Evolutionary conservation across 2,329 filamentous ascomycete species (phyloP).

Genomic region (Tricladium varicosporioides): DNA sequence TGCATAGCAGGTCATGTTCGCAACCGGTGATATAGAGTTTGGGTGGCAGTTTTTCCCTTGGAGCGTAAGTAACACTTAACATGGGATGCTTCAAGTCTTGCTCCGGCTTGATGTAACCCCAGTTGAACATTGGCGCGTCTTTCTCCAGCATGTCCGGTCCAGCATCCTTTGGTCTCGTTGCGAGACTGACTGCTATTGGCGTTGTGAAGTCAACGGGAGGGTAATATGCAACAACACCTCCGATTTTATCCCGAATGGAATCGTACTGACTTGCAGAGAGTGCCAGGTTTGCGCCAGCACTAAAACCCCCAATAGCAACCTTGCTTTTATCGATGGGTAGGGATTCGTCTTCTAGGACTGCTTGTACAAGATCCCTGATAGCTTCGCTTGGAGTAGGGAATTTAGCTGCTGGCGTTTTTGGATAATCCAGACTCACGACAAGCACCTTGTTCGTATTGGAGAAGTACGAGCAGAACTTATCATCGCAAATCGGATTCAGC

Average conservation of each 20-base stretch:
- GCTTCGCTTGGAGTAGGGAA: slow-evolving; percentile 48
- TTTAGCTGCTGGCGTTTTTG: slow-evolving; percentile 43
- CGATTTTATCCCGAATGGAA: slow-evolving; percentile 29
- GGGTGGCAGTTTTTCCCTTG: slow-evolving; percentile 20
- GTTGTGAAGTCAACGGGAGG: slow-evolving; percentile 42
- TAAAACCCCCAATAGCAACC: slow-evolving; percentile 48
- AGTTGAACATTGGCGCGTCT: slow-evolving; percentile 17
- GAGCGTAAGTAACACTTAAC: slow-evolving; percentile 22
- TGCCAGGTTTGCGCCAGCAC: slow-evolving; percentile 49
- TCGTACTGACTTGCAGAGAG: slow-evolving; percentile 43
- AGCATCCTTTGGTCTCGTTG: slow-evolving; percentile 15
- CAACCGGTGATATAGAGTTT: slow-evolving; percentile 26
- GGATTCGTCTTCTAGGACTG: slow-evolving; percentile 41
- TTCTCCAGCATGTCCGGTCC: slow-evolving; percentile 12
- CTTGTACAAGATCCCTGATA: slow-evolving; percentile 42
- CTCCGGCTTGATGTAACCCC: slow-evolving; percentile 21
- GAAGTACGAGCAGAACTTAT: slow-evolving; percentile 46
- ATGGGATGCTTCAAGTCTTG: slow-evolving; percentile 26
- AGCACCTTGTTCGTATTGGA: slow-evolving; percentile 40
- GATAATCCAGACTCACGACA: slow-evolving; percentile 49
- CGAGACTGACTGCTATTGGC: slow-evolving; percentile 16
- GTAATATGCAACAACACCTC: slow-evolving; percentile 43
- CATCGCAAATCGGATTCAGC: slow-evolving; percentile 42
- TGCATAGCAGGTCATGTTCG: slow-evolving; percentile 29
- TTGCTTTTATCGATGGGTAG: slow-evolving; percentile 44